Base-by-base conservation (phyloP, 129 eudicot genomes). In the Flaveria robusta region DNA sequence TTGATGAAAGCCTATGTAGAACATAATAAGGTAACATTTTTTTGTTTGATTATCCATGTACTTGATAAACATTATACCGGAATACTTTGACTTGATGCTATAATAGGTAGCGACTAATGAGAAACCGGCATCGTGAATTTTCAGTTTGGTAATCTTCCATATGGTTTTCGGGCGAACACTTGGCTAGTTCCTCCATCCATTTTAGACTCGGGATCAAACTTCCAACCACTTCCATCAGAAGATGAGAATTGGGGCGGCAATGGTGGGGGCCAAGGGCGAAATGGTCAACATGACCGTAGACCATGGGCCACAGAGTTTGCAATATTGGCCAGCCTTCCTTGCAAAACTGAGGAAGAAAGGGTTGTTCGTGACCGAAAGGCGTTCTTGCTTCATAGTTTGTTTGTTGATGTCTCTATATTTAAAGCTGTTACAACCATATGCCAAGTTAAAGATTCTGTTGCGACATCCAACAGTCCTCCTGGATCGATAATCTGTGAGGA, bases 241-340 rank as follows among this genome's bases (percentile, higher is more conserved):
- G 99, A 95, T 79, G 96, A 89, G 82, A 89, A 68, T 59, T 95
- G 99, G 99, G 97, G 94, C 39, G 99, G 97, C 58, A 82, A 85
- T 74, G 96, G 99, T 71, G 99, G 99, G 68, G 99, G 99, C 73
- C 99, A 89, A 74, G 97, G 99, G 75, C 83, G 82, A 82, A 45
- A 81, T 63, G 95, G 94, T 74, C 87, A 89, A 72, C 77, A 91
- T 76, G 96, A 91, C 77, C 86, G 52, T 62, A 86, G 96, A 85
- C 88, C 96, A 64, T 95, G 97, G 99, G 99, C 97, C 31, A 95
- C 99, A n/a, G 94, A 95, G 39, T 95, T 95, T 77, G 96, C 99
- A 15, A 85, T 91, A 68, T 71, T 95, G 82, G 92, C 92, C 26
- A 86, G 52, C 74, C 84, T 91, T 66, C 97, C 99, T 66, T 89